Evolutionary conservation across 192 early-diverging fungal species (phyloP), one percentile per base, ranked within the genome.

Genomic region (Linnemannia hyalina): DNA sequence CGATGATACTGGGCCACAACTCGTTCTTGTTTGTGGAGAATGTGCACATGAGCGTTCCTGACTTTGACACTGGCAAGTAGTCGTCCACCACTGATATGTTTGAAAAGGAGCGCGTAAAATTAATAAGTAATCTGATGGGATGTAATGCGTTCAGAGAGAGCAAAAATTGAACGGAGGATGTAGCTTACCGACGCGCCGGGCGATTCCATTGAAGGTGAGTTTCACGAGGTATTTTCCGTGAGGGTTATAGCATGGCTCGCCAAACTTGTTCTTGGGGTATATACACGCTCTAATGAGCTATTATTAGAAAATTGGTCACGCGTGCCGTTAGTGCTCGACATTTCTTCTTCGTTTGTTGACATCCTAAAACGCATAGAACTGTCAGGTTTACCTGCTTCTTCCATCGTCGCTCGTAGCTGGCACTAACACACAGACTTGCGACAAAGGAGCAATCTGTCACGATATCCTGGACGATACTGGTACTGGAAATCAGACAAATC

Each of bases 381-480:
- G 40, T 29, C n/a, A 6, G 6, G 20, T 38, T 52, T 85, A 95
- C 95, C 89, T 94, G 94, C 73, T 95, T 95, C 29, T 91, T 82
- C 77, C 94, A 95, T 68, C 91, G 90, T 15, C 88, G 82, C 80
- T 98, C 96, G 78, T 97, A 96, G 42, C 93, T 94, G 3, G 96
- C 94, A 44, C 95, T 90, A 20, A 97, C 96, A 80, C 96, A 96
- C 41, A 99, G 82, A 40, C 96, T 97, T 7, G 97, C 96, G 8
- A 99, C 97, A 88, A 99, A 97, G 16, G 97, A 98, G 85, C 97
- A 99, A 89, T 99, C 97, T 4, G 96, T 97, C 2, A 98, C 97
- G 22, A 96, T 93, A 82, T 98, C 97, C 90, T 97, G 93, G 65
- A 94, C 89, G 52, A 95, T 95, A 74, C 90, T 93, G 3, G 85